Conservation (phyloP, 768 basidiomycete species). For the Psilocybe subaeruginosa region DNA sequence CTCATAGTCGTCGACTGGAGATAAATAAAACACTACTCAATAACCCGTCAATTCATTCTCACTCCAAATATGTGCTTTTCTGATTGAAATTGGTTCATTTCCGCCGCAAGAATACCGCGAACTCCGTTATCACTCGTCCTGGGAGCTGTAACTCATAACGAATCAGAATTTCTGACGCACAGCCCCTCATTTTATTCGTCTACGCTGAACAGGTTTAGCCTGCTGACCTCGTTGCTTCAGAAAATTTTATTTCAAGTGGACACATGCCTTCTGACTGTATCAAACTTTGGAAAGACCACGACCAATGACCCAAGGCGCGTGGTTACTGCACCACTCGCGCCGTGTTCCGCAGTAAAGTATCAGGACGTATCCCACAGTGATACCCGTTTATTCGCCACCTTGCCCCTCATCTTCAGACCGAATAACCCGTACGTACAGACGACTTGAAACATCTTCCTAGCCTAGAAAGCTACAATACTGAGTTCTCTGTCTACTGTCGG, state of each 20-base stretch:
- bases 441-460: too few relatives aligned
- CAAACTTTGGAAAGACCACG: neutral
- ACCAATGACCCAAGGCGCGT: neutral
- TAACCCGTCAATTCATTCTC: neutral
- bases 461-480: too few relatives aligned
- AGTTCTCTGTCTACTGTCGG: too few relatives aligned
- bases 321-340: neutral
- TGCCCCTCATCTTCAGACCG: too few relatives aligned
- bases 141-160: neutral
- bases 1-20: neutral
- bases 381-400: too few relatives aligned
- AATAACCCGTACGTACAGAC: too few relatives aligned
- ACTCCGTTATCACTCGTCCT: neutral
- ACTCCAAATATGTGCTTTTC: neutral
- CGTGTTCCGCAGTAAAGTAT: neutral
- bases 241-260: neutral
- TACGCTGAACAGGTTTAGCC: neutral
- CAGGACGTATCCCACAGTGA: too few relatives aligned
- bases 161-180: neutral
- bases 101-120: neutral
- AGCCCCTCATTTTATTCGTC: neutral
- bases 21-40: too few relatives aligned
- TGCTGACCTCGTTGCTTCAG: neutral
- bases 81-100: neutral
- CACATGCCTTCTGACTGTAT: neutral